Base-by-base conservation (phyloP, 352 stramenopile species). In the Albugo laibachii region DNA sequence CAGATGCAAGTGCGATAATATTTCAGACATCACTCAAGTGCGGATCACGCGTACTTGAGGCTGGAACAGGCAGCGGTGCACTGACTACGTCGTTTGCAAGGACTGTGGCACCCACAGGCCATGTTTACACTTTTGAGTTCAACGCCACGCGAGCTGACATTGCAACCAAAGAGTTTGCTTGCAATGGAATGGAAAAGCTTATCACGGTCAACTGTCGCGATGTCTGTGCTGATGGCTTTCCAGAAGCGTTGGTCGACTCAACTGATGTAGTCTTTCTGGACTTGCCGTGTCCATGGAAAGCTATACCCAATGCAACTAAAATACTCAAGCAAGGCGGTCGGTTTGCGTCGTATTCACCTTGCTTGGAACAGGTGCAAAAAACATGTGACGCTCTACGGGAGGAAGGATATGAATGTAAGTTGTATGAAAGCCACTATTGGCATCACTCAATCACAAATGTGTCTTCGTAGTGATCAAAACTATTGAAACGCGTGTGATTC, bases 51-150 rank as follows among this genome's bases (percentile, higher is more conserved):
- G 85, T 96, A 12, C 75, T 97, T 18, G 95, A 98, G 63, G 86
- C 69, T 16, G 83, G 83, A 4, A 95, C 83, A 1, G 83, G 83
- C 36, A 95, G 78, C 41, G 92, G 89, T 10, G 89, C 89, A 13
- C 84, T 98, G 66, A 95, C 80, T 39, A 92, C 89, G 54, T 83
- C 75, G 20, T 87, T 97, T 40, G 66, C 91, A n/a, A 71, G 80
- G 31, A 89, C 80, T 0, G 92, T 97, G 34, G 70, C 66, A 37
- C 86, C 89, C 0, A 56, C 66, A n/a, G 88, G 91, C 41, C 80
- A 94, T 54, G 75, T 97, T 11, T 94, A 97, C 57, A 98, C 92
- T 11, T 99, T 97, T 57, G 96, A 99, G 68, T 99, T 98, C 61
- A 99, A 99, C 60, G 64, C 81, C 41, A 69, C 83, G 47, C 73